phyloP scores from a whole-genome alignment of 192 early-diverging fungal species.

The Umbelopsis sp. region DNA sequence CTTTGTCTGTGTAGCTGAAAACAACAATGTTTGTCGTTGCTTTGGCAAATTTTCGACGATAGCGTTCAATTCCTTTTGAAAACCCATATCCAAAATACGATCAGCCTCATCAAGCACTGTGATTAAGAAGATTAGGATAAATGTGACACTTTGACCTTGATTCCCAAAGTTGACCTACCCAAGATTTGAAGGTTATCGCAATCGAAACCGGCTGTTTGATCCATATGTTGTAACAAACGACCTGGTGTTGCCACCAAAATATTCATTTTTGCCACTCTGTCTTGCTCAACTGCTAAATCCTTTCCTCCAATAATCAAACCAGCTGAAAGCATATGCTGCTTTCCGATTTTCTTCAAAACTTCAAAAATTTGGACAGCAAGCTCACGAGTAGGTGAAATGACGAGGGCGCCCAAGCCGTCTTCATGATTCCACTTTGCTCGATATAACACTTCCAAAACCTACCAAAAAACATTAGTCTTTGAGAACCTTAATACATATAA shows the following conservation, averaged over 20 bases:
- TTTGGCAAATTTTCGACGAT: slow-evolving; percentile 83
- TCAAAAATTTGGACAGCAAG: slow-evolving; percentile 94
- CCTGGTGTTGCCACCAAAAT: slow-evolving; percentile 84
- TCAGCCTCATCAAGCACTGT: slow-evolving; percentile 84
- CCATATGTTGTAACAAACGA: slow-evolving; percentile 87
- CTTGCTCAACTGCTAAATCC: slow-evolving; percentile 80
- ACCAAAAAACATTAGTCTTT: not conserved
- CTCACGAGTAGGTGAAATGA: slow-evolving; percentile 85
- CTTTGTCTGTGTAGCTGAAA: slow-evolving; percentile 98
- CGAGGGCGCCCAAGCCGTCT: slow-evolving; percentile 81
- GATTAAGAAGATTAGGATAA: not conserved
- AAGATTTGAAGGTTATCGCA: slow-evolving; percentile 78
- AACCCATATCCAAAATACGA: slow-evolving; percentile 87
- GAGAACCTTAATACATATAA: no score
- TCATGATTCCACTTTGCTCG: slow-evolving; percentile 79
- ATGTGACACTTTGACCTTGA: not conserved
- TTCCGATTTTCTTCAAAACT: slow-evolving; percentile 74
- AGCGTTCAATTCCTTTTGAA: slow-evolving; percentile 80
- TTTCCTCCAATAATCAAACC: slow-evolving; percentile 96
- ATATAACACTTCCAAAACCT: slow-evolving; percentile 86
- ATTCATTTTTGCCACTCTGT: slow-evolving; percentile 75
- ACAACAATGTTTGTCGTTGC: slow-evolving; percentile 89
- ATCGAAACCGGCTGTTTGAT: slow-evolving; percentile 89
- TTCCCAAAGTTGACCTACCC: slow-evolving; percentile 44
- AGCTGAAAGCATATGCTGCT: slow-evolving; percentile 81